Evolutionary conservation across 345 rosid species (phyloP).

Genomic region (Trapa incisa): DNA sequence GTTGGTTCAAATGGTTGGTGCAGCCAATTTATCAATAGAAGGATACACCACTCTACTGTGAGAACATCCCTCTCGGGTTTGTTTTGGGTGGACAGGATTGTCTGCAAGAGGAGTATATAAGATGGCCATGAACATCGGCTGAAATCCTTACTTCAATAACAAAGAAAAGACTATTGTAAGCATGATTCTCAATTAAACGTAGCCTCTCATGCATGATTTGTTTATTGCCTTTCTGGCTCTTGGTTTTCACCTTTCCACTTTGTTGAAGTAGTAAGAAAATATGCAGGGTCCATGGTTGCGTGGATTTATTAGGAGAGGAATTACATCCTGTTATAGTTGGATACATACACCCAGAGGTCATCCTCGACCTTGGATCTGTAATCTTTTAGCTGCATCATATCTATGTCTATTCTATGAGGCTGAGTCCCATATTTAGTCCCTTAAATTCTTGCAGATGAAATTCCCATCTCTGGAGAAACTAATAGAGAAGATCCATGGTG

Average conservation of each 20-base stretch:
- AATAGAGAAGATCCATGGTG: slow-evolving; percentile 64
- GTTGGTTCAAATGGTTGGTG: slow-evolving; percentile 1
- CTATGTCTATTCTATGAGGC: too few species aligned
- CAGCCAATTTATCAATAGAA: slow-evolving; percentile 77
- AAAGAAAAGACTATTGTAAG: slow-evolving; percentile 79
- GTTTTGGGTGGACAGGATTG: slow-evolving; percentile 88
- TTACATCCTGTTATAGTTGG: slow-evolving; percentile 64
- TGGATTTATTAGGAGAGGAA: slow-evolving; percentile 86
- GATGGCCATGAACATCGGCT: slow-evolving; percentile 91
- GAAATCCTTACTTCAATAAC: slow-evolving; percentile 89
- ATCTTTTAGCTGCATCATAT: neutral
- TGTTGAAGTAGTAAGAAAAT: slow-evolving; percentile 3
- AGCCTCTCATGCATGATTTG: neutral
- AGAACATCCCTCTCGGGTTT: slow-evolving; percentile 75
- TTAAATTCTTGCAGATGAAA: slow-evolving; percentile 36
- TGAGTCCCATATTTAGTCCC: neutral
- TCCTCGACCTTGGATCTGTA: neutral
- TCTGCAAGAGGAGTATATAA: slow-evolving; percentile 56
- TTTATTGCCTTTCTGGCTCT: neutral
- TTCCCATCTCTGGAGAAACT: slow-evolving; percentile 64
- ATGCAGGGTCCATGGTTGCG: slow-evolving; percentile 92
- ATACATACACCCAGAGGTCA: slow-evolving; percentile 80
- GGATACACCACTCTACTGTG: slow-evolving; percentile 45
- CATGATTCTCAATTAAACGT: slow-evolving; percentile 6
- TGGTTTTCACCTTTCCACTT: neutral